Percentiles rank a stretch among this genome's conserved stretches.
phyloP scores from a whole-genome alignment of 306 rosid genomes.

The Prunus fruticosa region DNA sequence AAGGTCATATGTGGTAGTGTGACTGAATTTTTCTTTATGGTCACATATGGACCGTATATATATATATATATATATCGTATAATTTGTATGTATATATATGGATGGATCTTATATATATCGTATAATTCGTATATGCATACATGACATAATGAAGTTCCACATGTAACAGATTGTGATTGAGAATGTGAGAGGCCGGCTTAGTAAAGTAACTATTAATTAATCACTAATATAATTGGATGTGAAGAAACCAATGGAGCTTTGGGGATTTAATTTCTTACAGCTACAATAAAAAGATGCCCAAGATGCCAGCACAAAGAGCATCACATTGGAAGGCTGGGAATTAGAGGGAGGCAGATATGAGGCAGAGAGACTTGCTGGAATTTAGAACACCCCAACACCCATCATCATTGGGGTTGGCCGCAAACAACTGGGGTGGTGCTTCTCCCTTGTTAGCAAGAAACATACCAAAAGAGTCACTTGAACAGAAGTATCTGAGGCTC shows the following conservation, averaged over 20 bases:
- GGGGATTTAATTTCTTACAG: slow-evolving; percentile 19
- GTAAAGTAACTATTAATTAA: not conserved
- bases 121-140: too few relatives aligned
- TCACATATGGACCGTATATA: not conserved
- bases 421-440: slow-evolving; percentile 79
- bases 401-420: slow-evolving; percentile 33
- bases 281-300: slow-evolving; percentile 10
- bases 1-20: not conserved
- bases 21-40: not conserved
- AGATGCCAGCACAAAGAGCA: not conserved
- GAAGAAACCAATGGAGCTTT: slow-evolving; percentile 33
- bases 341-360: slow-evolving; percentile 21
- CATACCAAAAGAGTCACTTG: slow-evolving; percentile 64
- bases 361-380: slow-evolving; percentile 29
- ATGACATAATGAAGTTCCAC: too few relatives aligned
- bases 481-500: slow-evolving; percentile 50
- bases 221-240: not conserved
- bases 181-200: not conserved
- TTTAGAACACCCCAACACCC: slow-evolving; percentile 85
- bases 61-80: too few relatives aligned
- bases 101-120: not conserved
- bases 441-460: slow-evolving; percentile 80
- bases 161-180: not conserved
- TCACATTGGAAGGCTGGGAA: slow-evolving; percentile 4
- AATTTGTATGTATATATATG: too few relatives aligned